A percentile compares a stretch with the other conserved stretches of the same genome.
Conservation (phyloP, 78 protist species). For the Isochrysis galbana region DNA sequence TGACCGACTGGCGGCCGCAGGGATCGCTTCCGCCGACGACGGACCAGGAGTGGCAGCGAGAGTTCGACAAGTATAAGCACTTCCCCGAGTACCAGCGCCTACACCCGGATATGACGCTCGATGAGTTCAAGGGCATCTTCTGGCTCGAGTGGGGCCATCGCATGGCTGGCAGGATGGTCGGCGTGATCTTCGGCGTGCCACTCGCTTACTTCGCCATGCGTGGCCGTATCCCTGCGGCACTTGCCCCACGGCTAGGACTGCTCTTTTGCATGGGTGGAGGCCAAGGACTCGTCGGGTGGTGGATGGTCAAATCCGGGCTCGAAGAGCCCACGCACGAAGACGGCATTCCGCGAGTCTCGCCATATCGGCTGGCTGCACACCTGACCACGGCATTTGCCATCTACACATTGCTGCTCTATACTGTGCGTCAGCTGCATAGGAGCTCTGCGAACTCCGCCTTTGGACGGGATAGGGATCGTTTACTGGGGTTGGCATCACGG, state of each 20-base stretch:
- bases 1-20: conserved; percentile 84
- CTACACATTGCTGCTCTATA: conserved; percentile 20
- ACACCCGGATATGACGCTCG: conserved; percentile 58
- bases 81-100: conserved; percentile 79
- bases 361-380: conserved; percentile 88
- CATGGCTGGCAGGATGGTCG: conserved; percentile 75
- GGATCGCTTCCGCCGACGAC: conserved; percentile 46
- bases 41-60: conserved; percentile 82
- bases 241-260: not conserved
- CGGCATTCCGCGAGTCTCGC: conserved; percentile 78
- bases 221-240: conserved; percentile 37
- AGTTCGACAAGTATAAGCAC: conserved; percentile 82
- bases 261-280: conserved; percentile 2
- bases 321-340: conserved; percentile 45
- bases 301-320: conserved; percentile 91
- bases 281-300: conserved; percentile 87
- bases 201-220: conserved; percentile 54
- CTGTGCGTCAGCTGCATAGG: too few relatives aligned
- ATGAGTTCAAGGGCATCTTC: conserved; percentile 84
- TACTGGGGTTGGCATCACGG: too few relatives aligned
- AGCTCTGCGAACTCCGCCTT: too few relatives aligned
- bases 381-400: conserved; percentile 79
- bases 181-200: conserved; percentile 80
- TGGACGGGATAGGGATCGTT: too few relatives aligned
- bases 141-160: conserved; percentile 88